phyloP scores from a whole-genome alignment of 2,329 filamentous ascomycete species.

The Calonectria naviculata region DNA sequence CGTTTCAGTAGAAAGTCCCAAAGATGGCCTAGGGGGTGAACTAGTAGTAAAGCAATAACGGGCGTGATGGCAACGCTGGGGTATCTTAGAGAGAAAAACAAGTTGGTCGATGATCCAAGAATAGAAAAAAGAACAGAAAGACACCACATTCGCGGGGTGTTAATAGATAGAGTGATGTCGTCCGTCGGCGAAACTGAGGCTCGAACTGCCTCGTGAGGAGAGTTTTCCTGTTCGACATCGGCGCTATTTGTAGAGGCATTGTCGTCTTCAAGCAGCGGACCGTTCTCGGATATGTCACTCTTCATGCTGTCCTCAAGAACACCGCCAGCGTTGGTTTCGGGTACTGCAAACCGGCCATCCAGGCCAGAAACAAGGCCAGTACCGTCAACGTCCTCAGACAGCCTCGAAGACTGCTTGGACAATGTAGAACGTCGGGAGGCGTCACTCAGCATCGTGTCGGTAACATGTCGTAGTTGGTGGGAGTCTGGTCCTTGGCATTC shows the following conservation, averaged over 20 bases:
- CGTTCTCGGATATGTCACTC: slow-evolving; percentile 51
- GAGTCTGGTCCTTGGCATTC: slow-evolving; percentile 44
- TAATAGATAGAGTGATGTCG: slow-evolving; percentile 82
- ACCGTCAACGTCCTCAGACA: slow-evolving; percentile 63
- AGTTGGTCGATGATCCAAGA: slow-evolving; percentile 83
- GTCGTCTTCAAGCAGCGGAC: slow-evolving; percentile 43
- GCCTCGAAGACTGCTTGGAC: slow-evolving; percentile 47
- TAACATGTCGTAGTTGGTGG: slow-evolving; percentile 47
- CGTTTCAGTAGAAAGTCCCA: slow-evolving; percentile 82
- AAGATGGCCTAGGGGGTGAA: slow-evolving; percentile 83
- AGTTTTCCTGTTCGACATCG: slow-evolving; percentile 72
- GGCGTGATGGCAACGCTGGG: slow-evolving; percentile 91
- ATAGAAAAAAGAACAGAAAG: slow-evolving; percentile 84
- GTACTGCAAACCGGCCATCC: slow-evolving; percentile 64
- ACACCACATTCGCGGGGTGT: slow-evolving; percentile 89
- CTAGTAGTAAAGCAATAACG: slow-evolving; percentile 86
- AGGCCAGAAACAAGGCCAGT: slow-evolving; percentile 63
- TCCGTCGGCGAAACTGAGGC: slow-evolving; percentile 83
- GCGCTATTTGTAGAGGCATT: slow-evolving; percentile 53
- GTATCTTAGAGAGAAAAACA: slow-evolving; percentile 92
- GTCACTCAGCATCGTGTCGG: slow-evolving; percentile 47
- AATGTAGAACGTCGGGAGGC: slow-evolving; percentile 45
- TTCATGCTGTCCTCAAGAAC: slow-evolving; percentile 56
- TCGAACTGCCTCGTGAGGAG: slow-evolving; percentile 81
- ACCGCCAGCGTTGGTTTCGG: slow-evolving; percentile 59